Conservation (phyloP, 768 basidiomycete genomes). For the Lactarius sanguifluus region DNA sequence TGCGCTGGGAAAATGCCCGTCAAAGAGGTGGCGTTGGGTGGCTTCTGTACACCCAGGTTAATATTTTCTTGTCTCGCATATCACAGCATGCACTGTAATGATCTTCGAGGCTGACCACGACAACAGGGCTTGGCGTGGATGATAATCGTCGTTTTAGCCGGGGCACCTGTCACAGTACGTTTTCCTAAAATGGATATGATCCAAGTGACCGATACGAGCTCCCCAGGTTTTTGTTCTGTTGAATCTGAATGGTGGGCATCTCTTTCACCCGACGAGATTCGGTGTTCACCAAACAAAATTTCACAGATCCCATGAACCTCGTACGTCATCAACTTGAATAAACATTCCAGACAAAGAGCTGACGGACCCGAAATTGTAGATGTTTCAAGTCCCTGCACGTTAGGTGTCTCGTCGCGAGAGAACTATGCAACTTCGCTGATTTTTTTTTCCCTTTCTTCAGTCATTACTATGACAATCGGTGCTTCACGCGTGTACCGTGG, state of each 20-base stretch:
- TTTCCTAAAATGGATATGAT: neutral
- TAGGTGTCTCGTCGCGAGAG: neutral
- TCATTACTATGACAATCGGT: constrained; percentile 7
- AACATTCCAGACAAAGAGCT: neutral
- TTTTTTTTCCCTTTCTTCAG: neutral
- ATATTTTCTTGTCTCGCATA: neutral
- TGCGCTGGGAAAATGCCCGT: constrained; percentile 13
- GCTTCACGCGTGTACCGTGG: constrained; percentile 9
- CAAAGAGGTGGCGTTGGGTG: neutral
- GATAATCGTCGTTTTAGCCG: neutral
- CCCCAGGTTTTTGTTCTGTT: constrained; percentile 7
- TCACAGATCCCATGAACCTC: constrained; percentile 8
- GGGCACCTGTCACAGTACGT: constrained; percentile 5
- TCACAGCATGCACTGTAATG: neutral
- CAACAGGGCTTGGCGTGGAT: constrained; percentile 7
- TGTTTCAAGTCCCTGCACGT: constrained; percentile 12
- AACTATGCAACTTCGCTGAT: neutral
- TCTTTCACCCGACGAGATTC: neutral
- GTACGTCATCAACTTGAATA: neutral
- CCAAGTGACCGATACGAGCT: neutral
- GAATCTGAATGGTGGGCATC: constrained; percentile 8
- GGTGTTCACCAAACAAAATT: too few relatives aligned
- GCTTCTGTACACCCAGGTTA: constrained; percentile 10
- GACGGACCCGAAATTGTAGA: neutral
- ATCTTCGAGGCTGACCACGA: neutral